Evolutionary conservation across 768 basidiomycete species (phyloP).

Genomic region (Suillus subalutaceus): DNA sequence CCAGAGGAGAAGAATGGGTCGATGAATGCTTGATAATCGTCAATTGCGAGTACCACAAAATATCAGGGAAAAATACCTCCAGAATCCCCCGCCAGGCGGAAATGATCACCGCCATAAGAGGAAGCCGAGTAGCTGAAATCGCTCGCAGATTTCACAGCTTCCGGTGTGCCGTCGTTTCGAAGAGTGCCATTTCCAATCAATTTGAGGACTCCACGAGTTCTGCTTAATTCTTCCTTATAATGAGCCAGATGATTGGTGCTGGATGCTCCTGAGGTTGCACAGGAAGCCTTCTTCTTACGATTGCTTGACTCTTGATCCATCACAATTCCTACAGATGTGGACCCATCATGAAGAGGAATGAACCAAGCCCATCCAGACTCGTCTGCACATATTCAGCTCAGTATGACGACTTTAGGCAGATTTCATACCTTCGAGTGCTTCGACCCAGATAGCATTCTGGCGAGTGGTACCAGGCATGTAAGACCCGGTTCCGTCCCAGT

Average conservation of each 20-base stretch:
- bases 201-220: not conserved
- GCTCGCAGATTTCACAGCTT: not conserved
- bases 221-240: not conserved
- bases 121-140: not conserved
- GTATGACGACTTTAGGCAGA: slow-evolving; percentile 17
- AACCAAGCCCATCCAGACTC: slow-evolving; percentile 62
- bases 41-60: not conserved
- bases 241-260: not conserved
- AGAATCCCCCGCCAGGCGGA: not conserved
- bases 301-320: not conserved
- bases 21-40: not conserved
- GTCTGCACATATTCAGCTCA: slow-evolving; percentile 42
- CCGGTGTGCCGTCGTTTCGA: not conserved
- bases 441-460: slow-evolving; percentile 40
- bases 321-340: not conserved
- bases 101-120: not conserved
- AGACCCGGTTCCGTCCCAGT: slow-evolving; percentile 33
- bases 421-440: slow-evolving; percentile 33
- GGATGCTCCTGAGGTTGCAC: not conserved
- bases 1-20: slow-evolving; percentile 49
- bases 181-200: not conserved
- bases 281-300: not conserved
- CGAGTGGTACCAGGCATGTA: slow-evolving; percentile 35
- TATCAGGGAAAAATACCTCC: not conserved
- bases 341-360: slow-evolving; percentile 52